These are phyloP conservation scores for Suillus placidus DNA, from an alignment of 768 basidiomycete species.

Conservation along the genomic window DNA sequence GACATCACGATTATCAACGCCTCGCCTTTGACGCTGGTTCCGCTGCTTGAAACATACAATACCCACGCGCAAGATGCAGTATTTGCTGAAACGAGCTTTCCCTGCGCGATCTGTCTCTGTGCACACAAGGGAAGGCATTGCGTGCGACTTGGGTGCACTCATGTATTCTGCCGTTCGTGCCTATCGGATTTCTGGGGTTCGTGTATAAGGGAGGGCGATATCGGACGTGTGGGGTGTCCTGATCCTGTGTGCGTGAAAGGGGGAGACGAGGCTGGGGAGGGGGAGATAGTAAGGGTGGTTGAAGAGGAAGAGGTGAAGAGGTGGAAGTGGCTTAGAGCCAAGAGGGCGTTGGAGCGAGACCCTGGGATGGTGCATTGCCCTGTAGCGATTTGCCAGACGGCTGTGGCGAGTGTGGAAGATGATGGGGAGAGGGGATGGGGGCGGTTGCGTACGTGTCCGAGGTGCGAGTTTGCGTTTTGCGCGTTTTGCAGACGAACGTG, in stretches of 20 bases:
- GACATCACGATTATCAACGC: slow-evolving; percentile 59
- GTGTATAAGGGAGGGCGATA: slow-evolving; percentile 78
- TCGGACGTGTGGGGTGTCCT: slow-evolving; percentile 78
- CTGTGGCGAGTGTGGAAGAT: slow-evolving; percentile 58
- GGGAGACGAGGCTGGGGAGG: slow-evolving; percentile 58
- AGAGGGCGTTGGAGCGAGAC: slow-evolving; percentile 74
- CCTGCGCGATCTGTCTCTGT: slow-evolving; percentile 77
- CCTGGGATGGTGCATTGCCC: slow-evolving; percentile 84
- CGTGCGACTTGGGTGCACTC: slow-evolving; percentile 66
- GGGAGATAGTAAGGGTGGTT: slow-evolving; percentile 73
- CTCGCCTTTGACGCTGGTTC: slow-evolving; percentile 54
- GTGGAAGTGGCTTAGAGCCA: slow-evolving; percentile 80
- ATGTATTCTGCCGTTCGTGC: slow-evolving; percentile 85
- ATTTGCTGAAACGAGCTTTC: slow-evolving; percentile 68
- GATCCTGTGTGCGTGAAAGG: slow-evolving; percentile 78
- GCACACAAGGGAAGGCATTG: slow-evolving; percentile 77
- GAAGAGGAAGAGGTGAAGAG: slow-evolving; percentile 64
- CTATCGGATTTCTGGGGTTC: slow-evolving; percentile 81
- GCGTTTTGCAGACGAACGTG: slow-evolving; percentile 81
- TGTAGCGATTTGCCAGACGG: slow-evolving; percentile 76
- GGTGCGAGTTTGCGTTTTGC: slow-evolving; percentile 81
- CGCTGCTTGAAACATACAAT: slow-evolving; percentile 54
- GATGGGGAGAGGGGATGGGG: slow-evolving; percentile 68
- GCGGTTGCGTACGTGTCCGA: slow-evolving; percentile 67
- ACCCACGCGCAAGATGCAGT: slow-evolving; percentile 44